A percentile compares a stretch with the other conserved stretches of the same genome.
Evolutionary conservation across 176 grass and related monocot species (phyloP).

Genomic region (Aegilops bicornis): DNA sequence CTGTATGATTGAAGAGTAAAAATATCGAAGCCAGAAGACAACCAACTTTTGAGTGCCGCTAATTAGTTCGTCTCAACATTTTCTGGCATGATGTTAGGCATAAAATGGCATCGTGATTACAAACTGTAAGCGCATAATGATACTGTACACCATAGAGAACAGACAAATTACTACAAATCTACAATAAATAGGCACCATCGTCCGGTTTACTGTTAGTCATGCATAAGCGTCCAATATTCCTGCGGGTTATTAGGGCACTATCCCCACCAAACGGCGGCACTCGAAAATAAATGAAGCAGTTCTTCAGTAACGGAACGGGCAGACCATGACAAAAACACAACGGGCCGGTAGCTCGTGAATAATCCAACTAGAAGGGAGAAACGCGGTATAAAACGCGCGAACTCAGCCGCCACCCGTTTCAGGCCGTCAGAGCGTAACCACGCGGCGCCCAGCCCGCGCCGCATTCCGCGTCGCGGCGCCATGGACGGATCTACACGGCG

Average conservation of each 20-base stretch:
- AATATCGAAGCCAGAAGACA: neutral
- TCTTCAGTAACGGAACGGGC: neutral
- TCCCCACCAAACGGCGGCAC: neutral
- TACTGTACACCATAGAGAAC: neutral
- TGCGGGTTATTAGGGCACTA: neutral
- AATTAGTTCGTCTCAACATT: neutral
- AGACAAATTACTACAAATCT: neutral
- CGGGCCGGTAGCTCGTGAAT: neutral
- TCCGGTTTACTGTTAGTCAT: neutral
- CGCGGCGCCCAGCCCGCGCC: neutral
- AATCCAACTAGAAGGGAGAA: no score
- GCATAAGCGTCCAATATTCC: neutral
- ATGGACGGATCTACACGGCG: neutral
- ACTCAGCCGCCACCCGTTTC: neutral
- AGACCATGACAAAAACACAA: neutral
- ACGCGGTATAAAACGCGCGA: neutral
- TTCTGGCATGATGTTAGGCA: neutral
- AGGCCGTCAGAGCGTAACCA: neutral
- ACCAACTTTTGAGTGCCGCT: neutral
- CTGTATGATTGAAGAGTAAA: slow-evolving; percentile 8
- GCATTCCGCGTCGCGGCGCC: neutral
- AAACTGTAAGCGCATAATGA: neutral
- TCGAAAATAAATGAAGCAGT: neutral
- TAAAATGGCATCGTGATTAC: neutral
- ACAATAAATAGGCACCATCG: neutral